A percentile compares a stretch with the other conserved stretches of the same genome.
phyloP scores from a whole-genome alignment of 75 land plant genomes.

The Larix kaempferi region DNA sequence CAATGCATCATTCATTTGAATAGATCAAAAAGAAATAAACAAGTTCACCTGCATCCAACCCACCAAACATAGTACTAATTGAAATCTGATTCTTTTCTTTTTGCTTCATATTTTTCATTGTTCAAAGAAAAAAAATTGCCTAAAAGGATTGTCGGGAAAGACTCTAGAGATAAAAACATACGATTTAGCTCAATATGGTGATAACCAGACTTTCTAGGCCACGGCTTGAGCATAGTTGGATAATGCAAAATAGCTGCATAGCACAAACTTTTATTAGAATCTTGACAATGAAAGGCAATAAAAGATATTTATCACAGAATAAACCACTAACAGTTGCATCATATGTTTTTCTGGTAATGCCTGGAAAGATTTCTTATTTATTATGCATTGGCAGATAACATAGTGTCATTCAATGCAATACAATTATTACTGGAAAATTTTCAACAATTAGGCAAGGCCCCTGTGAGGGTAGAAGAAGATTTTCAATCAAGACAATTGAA shows the following conservation, averaged over 20 bases:
- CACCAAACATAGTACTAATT: neutral
- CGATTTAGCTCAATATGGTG: conserved; percentile 68
- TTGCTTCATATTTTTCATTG: neutral
- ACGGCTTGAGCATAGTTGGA: conserved; percentile 56
- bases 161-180: conserved; percentile 31
- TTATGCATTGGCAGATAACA: neutral
- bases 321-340: neutral
- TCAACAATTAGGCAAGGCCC: neutral
- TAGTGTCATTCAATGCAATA: neutral
- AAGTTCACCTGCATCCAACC: neutral
- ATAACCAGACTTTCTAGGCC: conserved; percentile 69
- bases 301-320: neutral
- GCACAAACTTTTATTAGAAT: neutral
- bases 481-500: no score
- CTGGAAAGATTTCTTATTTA: neutral
- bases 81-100: neutral
- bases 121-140: neutral
- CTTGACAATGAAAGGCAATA: neutral
- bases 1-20: neutral
- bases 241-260: conserved; percentile 78
- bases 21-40: neutral
- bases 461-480: neutral
- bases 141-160: neutral
- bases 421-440: neutral
- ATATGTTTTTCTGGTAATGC: neutral